A percentile compares a stretch with the other conserved stretches of the same genome.
Conservation (phyloP, 768 basidiomycete species). For the Wakefieldia striispora region DNA sequence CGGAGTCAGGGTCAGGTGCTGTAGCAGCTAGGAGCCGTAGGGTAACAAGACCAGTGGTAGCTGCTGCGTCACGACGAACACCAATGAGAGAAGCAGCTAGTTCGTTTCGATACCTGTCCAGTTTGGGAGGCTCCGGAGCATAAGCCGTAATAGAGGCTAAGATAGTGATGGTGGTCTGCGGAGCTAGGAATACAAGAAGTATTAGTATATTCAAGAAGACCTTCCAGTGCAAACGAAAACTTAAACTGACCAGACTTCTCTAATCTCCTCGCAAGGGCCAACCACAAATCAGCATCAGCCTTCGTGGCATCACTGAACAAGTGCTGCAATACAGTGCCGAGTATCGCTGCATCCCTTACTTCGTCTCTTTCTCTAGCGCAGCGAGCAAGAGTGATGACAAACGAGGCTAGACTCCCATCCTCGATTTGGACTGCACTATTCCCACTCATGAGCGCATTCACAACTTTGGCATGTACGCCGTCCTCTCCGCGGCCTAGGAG, state of each 20-base stretch:
- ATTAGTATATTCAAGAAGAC: background rate
- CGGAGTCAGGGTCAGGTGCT: slow-evolving; percentile 77
- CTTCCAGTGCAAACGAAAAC: background rate
- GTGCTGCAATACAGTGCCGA: slow-evolving; percentile 60
- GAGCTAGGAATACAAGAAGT: slow-evolving; percentile 44
- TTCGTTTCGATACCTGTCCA: slow-evolving; percentile 86
- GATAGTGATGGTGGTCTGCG: slow-evolving; percentile 66
- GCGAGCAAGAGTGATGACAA: slow-evolving; percentile 34
- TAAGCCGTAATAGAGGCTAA: slow-evolving; percentile 56
- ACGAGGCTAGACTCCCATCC: slow-evolving; percentile 24
- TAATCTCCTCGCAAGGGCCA: slow-evolving; percentile 61
- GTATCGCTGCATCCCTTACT: slow-evolving; percentile 54
- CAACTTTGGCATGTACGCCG: slow-evolving; percentile 47
- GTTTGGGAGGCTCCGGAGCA: slow-evolving; percentile 64
- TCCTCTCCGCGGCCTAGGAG: slow-evolving; percentile 49
- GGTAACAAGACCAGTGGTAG: slow-evolving; percentile 63
- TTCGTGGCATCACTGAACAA: slow-evolving; percentile 55
- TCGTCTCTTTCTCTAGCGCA: slow-evolving; percentile 39
- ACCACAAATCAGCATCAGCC: slow-evolving; percentile 75
- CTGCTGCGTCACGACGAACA: slow-evolving; percentile 59
- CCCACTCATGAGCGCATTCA: slow-evolving; percentile 34
- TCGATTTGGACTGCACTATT: slow-evolving; percentile 17
- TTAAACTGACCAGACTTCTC: slow-evolving; percentile 56
- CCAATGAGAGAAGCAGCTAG: slow-evolving; percentile 79
- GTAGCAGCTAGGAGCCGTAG: slow-evolving; percentile 68